phyloP scores from a whole-genome alignment of 768 basidiomycete genomes.

The Podaxis pistillaris region DNA sequence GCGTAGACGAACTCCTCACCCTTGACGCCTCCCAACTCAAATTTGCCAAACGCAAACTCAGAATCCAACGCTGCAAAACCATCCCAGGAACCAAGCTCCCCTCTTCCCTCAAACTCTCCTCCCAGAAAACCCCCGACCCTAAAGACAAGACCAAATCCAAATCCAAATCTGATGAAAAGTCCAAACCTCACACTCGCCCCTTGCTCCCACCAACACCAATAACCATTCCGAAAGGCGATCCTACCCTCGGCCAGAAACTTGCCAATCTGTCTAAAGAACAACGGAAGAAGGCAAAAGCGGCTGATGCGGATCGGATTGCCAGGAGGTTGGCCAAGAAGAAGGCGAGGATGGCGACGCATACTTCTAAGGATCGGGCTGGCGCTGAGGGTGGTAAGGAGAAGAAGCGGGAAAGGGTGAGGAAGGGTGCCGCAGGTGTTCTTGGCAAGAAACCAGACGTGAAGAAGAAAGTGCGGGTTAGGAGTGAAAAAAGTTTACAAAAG shows the following conservation, averaged over 20 bases:
- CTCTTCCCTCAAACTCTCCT: conserved; percentile 19
- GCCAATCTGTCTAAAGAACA: conserved; percentile 79
- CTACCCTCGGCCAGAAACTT: conserved; percentile 75
- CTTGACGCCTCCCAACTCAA: conserved; percentile 76
- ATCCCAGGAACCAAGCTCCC: conserved; percentile 36
- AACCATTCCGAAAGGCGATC: conserved; percentile 75
- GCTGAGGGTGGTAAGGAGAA: conserved; percentile 24
- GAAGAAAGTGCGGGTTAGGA: conserved; percentile 52
- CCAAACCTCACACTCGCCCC: conserved; percentile 17
- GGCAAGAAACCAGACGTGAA: conserved; percentile 52
- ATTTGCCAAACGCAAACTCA: conserved; percentile 89
- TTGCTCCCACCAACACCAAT: conserved; percentile 22
- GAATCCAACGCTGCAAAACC: conserved; percentile 91
- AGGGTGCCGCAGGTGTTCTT: conserved; percentile 28
- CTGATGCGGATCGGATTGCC: conserved; percentile 78
- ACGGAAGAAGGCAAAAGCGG: conserved; percentile 78
- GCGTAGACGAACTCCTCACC: conserved; percentile 90
- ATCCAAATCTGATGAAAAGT: conserved; percentile 1
- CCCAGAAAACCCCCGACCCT: conserved; percentile 17
- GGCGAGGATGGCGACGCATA: conserved; percentile 51
- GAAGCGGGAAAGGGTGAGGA: conserved; percentile 51
- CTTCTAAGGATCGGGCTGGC: conserved; percentile 4
- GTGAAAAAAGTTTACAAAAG: conserved; percentile 51
- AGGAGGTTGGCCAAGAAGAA: conserved; percentile 91
- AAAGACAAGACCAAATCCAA: conserved; percentile 2